A percentile compares a stretch with the other conserved stretches of the same genome.
Evolutionary conservation across 78 protist genomes (phyloP).

Genomic region (Speleostelium caveatum): DNA sequence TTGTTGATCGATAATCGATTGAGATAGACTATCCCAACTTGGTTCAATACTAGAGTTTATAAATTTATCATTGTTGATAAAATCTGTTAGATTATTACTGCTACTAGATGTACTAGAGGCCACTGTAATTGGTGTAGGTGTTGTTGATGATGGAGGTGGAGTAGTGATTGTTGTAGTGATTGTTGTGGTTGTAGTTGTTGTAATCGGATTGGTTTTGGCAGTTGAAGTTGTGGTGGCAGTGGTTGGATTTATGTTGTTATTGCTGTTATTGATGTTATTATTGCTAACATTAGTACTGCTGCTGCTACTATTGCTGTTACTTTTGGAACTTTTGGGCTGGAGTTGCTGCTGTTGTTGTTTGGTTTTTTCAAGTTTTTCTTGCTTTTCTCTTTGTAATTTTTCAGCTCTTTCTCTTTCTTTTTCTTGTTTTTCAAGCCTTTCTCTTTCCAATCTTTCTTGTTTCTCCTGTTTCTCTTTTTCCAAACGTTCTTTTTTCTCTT

Average conservation of each 20-base stretch:
- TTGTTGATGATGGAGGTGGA: slow-evolving; percentile 15
- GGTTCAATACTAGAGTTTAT: background rate
- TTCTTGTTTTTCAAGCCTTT: background rate
- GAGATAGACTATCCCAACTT: background rate
- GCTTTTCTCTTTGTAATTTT: background rate
- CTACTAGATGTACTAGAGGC: background rate
- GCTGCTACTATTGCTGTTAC: background rate
- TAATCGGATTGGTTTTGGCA: too few species aligned
- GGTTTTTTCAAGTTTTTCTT: background rate
- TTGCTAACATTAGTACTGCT: background rate
- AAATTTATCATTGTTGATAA: background rate
- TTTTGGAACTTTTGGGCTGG: background rate
- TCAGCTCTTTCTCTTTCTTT: background rate
- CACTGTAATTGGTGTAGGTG: background rate
- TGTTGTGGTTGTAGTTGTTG: background rate
- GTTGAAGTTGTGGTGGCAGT: too few species aligned
- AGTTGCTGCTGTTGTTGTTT: slow-evolving; percentile 32
- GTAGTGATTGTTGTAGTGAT: slow-evolving; percentile 11
- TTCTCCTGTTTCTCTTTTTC: slow-evolving; percentile 50
- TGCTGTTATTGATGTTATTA: background rate
- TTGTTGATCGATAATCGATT: too few species aligned
- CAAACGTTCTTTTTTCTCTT: slow-evolving; percentile 18
- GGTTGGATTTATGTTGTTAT: too few species aligned
- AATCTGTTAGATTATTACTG: background rate
- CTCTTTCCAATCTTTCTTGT: slow-evolving; percentile 24